phyloP scores from a whole-genome alignment of 1,284 basidiomycete species.

The Ustilago tritici region DNA sequence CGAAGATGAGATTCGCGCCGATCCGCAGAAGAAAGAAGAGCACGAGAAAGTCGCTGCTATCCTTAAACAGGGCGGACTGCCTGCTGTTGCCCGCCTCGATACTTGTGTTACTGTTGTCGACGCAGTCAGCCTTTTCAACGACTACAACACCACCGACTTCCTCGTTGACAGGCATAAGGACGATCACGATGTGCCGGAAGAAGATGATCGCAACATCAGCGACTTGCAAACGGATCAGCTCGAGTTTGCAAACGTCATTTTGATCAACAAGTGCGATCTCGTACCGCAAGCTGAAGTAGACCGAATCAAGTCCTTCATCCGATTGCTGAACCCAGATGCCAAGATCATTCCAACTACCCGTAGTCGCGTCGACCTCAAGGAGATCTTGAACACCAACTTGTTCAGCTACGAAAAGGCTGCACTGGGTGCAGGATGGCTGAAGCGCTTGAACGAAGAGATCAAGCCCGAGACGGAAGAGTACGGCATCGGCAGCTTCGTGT shows the following conservation, averaged over 20 bases:
- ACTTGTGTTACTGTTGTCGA: conserved; percentile 59
- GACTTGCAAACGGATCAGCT: conserved; percentile 71
- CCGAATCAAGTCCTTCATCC: conserved; percentile 68
- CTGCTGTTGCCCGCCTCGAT: conserved; percentile 68
- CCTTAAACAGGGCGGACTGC: conserved; percentile 71
- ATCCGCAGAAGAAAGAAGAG: conserved; percentile 51
- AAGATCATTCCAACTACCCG: conserved; percentile 68
- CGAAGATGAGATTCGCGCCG: conserved; percentile 45
- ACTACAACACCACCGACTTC: conserved; percentile 72
- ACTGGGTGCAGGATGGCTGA: conserved; percentile 72
- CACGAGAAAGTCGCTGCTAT: conserved; percentile 69
- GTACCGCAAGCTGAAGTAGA: conserved; percentile 66
- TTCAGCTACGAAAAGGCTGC: conserved; percentile 72
- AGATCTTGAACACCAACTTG: conserved; percentile 69
- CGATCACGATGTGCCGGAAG: conserved; percentile 61
- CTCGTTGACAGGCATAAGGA: conserved; percentile 70
- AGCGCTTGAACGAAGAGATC: conserved; percentile 70
- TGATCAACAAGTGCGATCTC: conserved; percentile 72
- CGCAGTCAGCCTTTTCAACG: conserved; percentile 69
- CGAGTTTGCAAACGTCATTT: conserved; percentile 72
- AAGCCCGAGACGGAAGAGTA: conserved; percentile 72
- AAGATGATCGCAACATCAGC: conserved; percentile 72
- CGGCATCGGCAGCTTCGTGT: conserved; percentile 62
- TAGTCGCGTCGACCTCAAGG: conserved; percentile 69
- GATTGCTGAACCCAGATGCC: conserved; percentile 71